A percentile compares a stretch with the other conserved stretches of the same genome.
Evolutionary conservation across 192 early-diverging fungal species (phyloP).

Genomic region (Coemansia biformis): DNA sequence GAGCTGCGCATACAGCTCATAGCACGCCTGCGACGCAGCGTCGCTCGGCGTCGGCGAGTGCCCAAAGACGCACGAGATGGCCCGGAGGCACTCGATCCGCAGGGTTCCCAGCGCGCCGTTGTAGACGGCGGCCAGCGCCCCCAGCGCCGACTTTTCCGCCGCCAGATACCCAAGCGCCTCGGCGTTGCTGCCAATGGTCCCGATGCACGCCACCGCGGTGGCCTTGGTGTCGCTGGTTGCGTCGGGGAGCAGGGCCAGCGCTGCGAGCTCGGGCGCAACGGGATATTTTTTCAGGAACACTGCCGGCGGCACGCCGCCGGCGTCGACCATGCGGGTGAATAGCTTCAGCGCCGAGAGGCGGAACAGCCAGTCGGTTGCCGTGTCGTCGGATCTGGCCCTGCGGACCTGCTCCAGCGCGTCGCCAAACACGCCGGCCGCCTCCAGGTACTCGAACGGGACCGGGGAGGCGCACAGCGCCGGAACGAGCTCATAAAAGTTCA

Average conservation of each 20-base stretch:
- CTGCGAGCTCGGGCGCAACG: conserved; percentile 19
- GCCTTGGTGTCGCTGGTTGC: conserved; percentile 12
- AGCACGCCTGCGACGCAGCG: conserved; percentile 34
- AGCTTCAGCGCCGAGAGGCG: conserved; percentile 34
- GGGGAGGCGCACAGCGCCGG: conserved; percentile 20
- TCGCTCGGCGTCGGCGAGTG: conserved; percentile 17
- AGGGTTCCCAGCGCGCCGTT: conserved; percentile 17
- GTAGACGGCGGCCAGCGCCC: conserved; percentile 32
- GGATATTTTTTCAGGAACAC: conserved; percentile 29
- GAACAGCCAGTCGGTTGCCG: conserved; percentile 20
- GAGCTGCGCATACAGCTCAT: conserved; percentile 37
- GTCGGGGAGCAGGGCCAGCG: conserved; percentile 13
- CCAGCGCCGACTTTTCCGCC: conserved; percentile 29
- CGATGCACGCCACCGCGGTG: conserved; percentile 35
- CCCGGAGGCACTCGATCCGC: conserved; percentile 35
- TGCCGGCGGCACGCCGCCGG: conserved; percentile 11
- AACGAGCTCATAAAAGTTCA: conserved; percentile 40
- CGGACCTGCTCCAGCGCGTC: conserved; percentile 13
- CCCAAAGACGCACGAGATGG: conserved; percentile 44
- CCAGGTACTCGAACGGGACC: conserved; percentile 23
- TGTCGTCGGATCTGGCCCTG: conserved; percentile 7
- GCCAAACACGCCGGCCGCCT: conserved; percentile 22
- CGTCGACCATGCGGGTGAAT: conserved; percentile 38
- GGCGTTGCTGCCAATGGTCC: conserved; percentile 38
- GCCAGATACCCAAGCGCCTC: conserved; percentile 32